These are phyloP conservation scores for Calonectria pseudoreteaudii DNA, from an alignment of 2,329 filamentous ascomycete genomes.

Conservation along the genomic window DNA sequence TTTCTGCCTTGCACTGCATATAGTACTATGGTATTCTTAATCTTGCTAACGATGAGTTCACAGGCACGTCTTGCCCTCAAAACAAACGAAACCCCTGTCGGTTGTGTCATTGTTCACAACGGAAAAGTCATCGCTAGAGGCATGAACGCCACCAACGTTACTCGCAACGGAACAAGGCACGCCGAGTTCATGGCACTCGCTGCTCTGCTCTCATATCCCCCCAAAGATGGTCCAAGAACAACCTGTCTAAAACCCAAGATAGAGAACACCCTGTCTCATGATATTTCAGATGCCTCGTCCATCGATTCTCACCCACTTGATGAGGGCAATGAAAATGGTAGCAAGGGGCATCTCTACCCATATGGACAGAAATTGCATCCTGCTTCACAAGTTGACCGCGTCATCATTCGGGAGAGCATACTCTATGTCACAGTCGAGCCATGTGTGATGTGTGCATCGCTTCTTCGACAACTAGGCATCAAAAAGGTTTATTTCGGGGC, in stretches of 20 bases:
- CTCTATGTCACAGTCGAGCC: constrained; percentile 98
- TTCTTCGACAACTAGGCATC: constrained; percentile 89
- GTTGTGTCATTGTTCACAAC: constrained; percentile 90
- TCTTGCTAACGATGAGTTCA: constrained; percentile 26
- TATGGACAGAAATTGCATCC: constrained; percentile 71
- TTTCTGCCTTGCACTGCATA: background rate
- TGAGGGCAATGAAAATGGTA: constrained; percentile 64
- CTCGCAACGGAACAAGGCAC: constrained; percentile 90
- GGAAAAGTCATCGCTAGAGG: constrained; percentile 85
- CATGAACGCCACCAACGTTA: constrained; percentile 97
- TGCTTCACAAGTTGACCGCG: constrained; percentile 69
- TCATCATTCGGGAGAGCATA: constrained; percentile 76
- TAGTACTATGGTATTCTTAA: background rate
- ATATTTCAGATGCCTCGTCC: constrained; percentile 40
- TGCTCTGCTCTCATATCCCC: constrained; percentile 61
- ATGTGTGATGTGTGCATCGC: constrained; percentile 98
- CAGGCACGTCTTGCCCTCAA: constrained; percentile 87
- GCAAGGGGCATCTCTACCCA: constrained; percentile 68
- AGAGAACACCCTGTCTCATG: constrained; percentile 37
- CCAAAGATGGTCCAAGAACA: constrained; percentile 43
- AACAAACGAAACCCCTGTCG: constrained; percentile 94
- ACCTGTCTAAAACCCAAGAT: constrained; percentile 50
- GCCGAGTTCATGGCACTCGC: constrained; percentile 92
- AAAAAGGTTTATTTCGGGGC: constrained; percentile 94
- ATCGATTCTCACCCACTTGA: constrained; percentile 45